phyloP scores from a whole-genome alignment of 225 moss, liverwort and hornwort species.

The Rhytidiadelphus loreus region DNA sequence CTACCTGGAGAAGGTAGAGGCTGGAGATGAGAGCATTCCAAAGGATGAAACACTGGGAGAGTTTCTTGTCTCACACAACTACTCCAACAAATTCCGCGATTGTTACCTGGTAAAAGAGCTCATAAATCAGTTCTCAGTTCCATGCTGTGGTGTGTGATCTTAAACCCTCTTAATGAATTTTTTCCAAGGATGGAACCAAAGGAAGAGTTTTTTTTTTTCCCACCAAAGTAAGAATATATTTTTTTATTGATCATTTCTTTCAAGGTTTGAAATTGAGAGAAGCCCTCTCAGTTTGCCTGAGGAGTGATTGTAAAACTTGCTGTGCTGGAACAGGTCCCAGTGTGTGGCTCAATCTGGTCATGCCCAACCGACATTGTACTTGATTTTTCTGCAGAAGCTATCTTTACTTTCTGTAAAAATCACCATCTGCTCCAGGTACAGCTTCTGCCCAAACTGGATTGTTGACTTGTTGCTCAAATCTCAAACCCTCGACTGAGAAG shows the following conservation, averaged over 20 bases:
- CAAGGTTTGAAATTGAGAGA: neutral
- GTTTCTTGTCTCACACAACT: constrained; percentile 55
- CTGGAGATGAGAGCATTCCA: constrained; percentile 22
- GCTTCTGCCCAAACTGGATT: neutral
- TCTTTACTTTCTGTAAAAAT: constrained; percentile 68
- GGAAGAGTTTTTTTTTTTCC: neutral
- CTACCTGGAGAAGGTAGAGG: constrained; percentile 48
- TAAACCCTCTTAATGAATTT: neutral
- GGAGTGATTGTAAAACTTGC: neutral
- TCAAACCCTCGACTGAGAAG: neutral
- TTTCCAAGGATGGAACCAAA: neutral
- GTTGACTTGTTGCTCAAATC: neutral
- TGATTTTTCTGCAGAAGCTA: constrained; percentile 56
- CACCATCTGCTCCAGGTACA: constrained; percentile 75
- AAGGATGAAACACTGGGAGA: constrained; percentile 54
- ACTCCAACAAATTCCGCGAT: constrained; percentile 70
- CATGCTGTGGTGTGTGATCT: neutral
- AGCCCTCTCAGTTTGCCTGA: neutral
- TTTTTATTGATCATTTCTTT: neutral
- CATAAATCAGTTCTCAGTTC: neutral
- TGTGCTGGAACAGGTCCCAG: constrained; percentile 45
- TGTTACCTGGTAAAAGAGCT: constrained; percentile 56
- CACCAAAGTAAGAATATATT: neutral
- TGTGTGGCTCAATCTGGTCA: constrained; percentile 81
- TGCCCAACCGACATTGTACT: constrained; percentile 47